Evolutionary conservation across 306 rosid genomes (phyloP).

Genomic region (Trifolium fragiferum): DNA sequence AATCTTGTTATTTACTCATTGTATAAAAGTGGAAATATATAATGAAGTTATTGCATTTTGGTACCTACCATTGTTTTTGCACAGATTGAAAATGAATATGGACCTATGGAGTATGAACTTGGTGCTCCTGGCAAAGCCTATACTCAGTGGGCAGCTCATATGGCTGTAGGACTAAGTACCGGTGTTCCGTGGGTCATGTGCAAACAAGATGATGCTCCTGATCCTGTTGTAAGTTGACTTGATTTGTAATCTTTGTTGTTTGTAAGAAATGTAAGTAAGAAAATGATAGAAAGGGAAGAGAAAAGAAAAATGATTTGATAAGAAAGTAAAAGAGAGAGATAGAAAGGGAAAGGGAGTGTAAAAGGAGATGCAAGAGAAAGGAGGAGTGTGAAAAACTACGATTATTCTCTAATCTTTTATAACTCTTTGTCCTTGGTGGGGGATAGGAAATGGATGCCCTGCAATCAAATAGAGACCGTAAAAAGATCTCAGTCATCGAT

Average conservation of each 20-base stretch:
- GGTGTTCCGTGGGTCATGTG: conserved; percentile 99
- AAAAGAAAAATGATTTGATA: background rate
- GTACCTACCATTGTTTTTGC: conserved; percentile 36
- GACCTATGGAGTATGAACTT: conserved; percentile 86
- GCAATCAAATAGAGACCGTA: background rate
- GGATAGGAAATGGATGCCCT: conserved; percentile 16
- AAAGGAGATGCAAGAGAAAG: conserved; percentile 2
- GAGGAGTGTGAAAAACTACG: background rate
- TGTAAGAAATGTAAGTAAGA: conserved; percentile 3
- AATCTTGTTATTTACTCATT: conserved; percentile 4
- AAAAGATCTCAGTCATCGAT: background rate
- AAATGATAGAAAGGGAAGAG: conserved; percentile 12
- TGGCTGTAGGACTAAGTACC: conserved; percentile 90
- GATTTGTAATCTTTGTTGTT: conserved; percentile 27
- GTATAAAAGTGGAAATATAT: conserved; percentile 17
- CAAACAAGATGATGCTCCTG: conserved; percentile 99
- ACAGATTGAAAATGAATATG: conserved; percentile 98
- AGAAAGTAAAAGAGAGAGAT: conserved; percentile 14
- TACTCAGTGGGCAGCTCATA: conserved; percentile 88
- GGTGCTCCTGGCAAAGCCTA: conserved; percentile 87
- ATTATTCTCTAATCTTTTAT: background rate
- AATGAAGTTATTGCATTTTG: conserved; percentile 37
- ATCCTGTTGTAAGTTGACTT: conserved; percentile 78
- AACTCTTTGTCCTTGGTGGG: conserved; percentile 44
- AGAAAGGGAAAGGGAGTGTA: background rate